Evolutionary conservation across 2,329 filamentous ascomycete species (phyloP).

Genomic region (Aspergillus sojae): DNA sequence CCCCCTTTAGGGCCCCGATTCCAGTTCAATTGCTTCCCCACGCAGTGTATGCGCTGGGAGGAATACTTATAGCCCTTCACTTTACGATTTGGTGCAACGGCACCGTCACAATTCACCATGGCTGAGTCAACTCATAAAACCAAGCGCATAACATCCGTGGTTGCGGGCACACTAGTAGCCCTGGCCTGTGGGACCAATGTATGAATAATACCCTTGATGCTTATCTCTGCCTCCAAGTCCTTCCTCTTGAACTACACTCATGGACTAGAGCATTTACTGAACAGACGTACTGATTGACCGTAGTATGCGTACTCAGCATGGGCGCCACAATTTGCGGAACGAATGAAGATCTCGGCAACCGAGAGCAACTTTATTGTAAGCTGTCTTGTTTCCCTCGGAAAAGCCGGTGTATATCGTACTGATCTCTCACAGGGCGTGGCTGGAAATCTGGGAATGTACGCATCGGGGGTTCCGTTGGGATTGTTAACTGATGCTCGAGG

Average conservation of each 20-base stretch:
- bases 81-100: not conserved
- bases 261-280: not conserved
- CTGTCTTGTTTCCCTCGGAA: conserved; percentile 12
- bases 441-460: conserved; percentile 82
- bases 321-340: conserved; percentile 92
- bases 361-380: conserved; percentile 86
- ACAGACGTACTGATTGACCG: conserved; percentile 23
- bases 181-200: conserved; percentile 94
- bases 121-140: conserved; percentile 31
- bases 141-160: conserved; percentile 76
- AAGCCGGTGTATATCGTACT: conserved; percentile 25
- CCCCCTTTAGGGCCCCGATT: not conserved
- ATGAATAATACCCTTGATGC: conserved; percentile 19
- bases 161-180: conserved; percentile 81
- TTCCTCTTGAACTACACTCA: not conserved
- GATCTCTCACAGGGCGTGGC: conserved; percentile 51
- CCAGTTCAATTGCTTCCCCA: not conserved
- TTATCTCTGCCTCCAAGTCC: conserved; percentile 8
- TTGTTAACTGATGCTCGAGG: conserved; percentile 83
- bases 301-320: conserved; percentile 98
- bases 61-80: not conserved
- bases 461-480: conserved; percentile 83
- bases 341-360: conserved; percentile 84
- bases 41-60: not conserved
- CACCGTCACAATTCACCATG: conserved; percentile 24